Evolutionary conservation across 139 green algal species (phyloP).

Genomic region (Raphidocelis subcapitata): DNA sequence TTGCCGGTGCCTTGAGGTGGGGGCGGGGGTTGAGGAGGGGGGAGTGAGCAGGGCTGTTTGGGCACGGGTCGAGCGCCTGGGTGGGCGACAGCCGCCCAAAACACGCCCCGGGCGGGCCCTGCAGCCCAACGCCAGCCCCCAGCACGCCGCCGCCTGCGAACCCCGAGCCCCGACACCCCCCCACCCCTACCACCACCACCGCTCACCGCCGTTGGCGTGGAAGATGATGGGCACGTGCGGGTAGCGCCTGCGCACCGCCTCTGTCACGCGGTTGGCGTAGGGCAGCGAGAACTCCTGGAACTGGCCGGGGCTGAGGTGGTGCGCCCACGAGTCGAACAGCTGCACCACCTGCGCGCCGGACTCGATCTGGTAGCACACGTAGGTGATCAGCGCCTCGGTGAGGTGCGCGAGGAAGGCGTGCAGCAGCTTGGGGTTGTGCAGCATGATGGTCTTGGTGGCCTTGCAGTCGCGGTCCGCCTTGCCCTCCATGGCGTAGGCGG

Average conservation of each 20-base stretch:
- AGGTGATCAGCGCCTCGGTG: constrained; percentile 80
- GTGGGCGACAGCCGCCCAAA: no score
- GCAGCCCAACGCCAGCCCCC: not conserved
- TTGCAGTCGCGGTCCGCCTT: constrained; percentile 84
- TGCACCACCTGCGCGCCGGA: constrained; percentile 83
- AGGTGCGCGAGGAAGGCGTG: constrained; percentile 89
- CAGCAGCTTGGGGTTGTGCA: constrained; percentile 79
- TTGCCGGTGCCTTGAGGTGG: constrained; percentile 72
- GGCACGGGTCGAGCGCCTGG: no score
- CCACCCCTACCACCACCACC: not conserved
- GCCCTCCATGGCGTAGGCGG: constrained; percentile 95
- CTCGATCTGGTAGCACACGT: constrained; percentile 94
- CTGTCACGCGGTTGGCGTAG: constrained; percentile 87
- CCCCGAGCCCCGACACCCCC: not conserved
- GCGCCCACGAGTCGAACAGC: constrained; percentile 98
- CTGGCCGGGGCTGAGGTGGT: constrained; percentile 92
- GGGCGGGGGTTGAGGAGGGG: no score
- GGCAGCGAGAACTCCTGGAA: constrained; percentile 93
- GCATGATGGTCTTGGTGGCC: constrained; percentile 84
- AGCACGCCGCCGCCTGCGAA: not conserved
- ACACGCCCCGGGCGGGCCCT: not conserved
- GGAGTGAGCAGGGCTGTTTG: no score
- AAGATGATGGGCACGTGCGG: constrained; percentile 94
- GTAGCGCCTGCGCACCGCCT: constrained; percentile 64
- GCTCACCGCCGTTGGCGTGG: constrained; percentile 92